Evolutionary conservation across 83 land plant genomes (phyloP), one percentile per base, ranked within the genome.

Genomic region (Thuja plicata): DNA sequence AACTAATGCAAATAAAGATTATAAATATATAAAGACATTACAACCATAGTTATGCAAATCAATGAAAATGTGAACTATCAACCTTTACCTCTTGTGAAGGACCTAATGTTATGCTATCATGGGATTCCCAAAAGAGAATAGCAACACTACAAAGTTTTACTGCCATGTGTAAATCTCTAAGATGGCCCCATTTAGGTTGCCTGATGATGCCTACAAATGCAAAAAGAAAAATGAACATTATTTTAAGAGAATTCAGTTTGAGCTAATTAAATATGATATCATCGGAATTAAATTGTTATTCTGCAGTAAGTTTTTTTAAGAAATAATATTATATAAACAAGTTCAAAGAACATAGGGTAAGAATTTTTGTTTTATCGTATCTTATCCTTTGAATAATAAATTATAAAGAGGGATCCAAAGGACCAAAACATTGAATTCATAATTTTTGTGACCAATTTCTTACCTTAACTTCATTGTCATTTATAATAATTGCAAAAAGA

Each of bases 161-260:
- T 27, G 94, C 94, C 48, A 38, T 52, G 76, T 96, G 96, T 88
- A 96, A 89, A 88, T 96, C 95, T 89, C 81, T 93, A 6, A 95
- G 88, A 74, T 96, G 98, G 7, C 95, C 94, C 87, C 88, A 96
- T 88, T 96, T 96, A 2, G 97, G 98, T 54, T 90, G 93, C 66
- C 91, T 93, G 50, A 57, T 46, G 86, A 95, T 24, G 27, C 97
- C 98, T 96, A 89, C 40, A 86, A 86, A 55, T 54, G 9, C 12
- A 21, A 35, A 35, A 66, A n/a, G 32, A 16, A 16, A n/a, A 6
- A 1, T n/a, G 78, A 35, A n/a, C 15, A 30, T n/a, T 46, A 46
- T 37, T 55, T 55, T 8, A 86, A 15, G 38, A 35, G 34, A 55
- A 34, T 3, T 35, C 40, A 76, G 17, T 76, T 76, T 32, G 34